Evolutionary conservation across 441 rosid species (phyloP).

Genomic region (Adansonia grandidieri): DNA sequence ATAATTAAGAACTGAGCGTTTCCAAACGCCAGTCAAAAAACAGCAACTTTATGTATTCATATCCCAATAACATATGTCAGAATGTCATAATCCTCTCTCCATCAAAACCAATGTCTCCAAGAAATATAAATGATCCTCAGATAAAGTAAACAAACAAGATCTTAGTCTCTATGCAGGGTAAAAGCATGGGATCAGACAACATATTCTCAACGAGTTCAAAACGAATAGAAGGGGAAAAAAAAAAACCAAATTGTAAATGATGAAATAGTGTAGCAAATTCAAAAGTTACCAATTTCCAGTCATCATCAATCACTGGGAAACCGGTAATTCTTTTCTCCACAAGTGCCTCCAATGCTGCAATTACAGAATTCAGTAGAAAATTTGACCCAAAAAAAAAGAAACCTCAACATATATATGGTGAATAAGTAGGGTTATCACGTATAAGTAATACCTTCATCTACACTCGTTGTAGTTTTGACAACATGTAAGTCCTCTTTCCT

Average conservation of each 20-base stretch:
- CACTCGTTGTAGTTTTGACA: constrained; percentile 68
- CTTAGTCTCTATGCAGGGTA: not conserved
- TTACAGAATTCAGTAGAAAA: not conserved
- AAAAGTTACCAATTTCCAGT: constrained; percentile 72
- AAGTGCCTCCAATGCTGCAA: constrained; percentile 66
- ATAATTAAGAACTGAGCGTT: not conserved
- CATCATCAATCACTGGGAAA: constrained; percentile 80
- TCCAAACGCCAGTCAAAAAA: not conserved
- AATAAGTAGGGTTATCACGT: constrained; percentile 5
- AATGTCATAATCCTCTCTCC: not conserved
- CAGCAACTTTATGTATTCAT: not conserved
- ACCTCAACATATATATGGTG: not conserved
- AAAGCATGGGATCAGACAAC: not conserved
- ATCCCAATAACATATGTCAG: not conserved
- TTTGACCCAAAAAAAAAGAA: not conserved
- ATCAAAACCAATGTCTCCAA: not conserved
- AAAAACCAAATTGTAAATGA: not conserved
- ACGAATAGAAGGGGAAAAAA: not conserved
- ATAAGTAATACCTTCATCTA: constrained; percentile 64
- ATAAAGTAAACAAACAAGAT: not conserved
- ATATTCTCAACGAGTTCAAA: not conserved
- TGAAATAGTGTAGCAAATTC: not conserved
- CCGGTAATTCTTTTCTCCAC: constrained; percentile 84
- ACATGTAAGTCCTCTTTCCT: constrained; percentile 57
- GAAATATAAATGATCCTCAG: not conserved